Evolutionary conservation across 371 early-diverging fungal species (phyloP), one percentile per base, ranked within the genome.

Genomic region (Zancudomyces culisetae): DNA sequence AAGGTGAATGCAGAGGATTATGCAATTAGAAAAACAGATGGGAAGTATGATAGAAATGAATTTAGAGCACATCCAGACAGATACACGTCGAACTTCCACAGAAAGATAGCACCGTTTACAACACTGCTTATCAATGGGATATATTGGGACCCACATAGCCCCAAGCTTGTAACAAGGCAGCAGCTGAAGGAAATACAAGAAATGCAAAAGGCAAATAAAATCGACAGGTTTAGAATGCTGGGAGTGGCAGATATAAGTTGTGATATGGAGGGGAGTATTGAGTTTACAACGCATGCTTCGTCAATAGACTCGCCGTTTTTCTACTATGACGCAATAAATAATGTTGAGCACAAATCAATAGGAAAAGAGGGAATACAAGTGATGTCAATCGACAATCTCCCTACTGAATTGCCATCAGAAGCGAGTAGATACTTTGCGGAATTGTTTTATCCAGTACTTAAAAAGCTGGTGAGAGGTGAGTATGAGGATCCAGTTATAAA

Each of bases 321-420:
- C 67, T 86, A 87, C 54, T 85, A 87, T 56, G 91, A 96, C 62
- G 87, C 91, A 6, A 63, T 81, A 23, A 70, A 65, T 6, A 66
- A 73, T 27, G 57, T 55, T 15, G 81, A 81, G 50, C 92, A 91
- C 68, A 68, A 80, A 58, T 69, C 85, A 76, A 75, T 70, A 52
- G 62, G 49, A 24, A 42, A 10, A 43, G n/a, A 35, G 6, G 97
- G 97, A 23, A 76, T 90, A 22, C 90, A 89, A 63, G 80, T 95
- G 59, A 87, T 93, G 83, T 87, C 92, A 2, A 84, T 97, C 26
- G 97, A 97, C 61, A 97, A 90, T 55, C 68, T 97, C 30, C 97
- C 97, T 2, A 86, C 95, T 1, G 95, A 97, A 63, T 70, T 97
- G 48, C 95, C 97, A 4, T 58, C 85, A 19, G 96, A 95, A 62